phyloP scores from a whole-genome alignment of 805 yeast species.

The Lachancea quebecensis region DNA sequence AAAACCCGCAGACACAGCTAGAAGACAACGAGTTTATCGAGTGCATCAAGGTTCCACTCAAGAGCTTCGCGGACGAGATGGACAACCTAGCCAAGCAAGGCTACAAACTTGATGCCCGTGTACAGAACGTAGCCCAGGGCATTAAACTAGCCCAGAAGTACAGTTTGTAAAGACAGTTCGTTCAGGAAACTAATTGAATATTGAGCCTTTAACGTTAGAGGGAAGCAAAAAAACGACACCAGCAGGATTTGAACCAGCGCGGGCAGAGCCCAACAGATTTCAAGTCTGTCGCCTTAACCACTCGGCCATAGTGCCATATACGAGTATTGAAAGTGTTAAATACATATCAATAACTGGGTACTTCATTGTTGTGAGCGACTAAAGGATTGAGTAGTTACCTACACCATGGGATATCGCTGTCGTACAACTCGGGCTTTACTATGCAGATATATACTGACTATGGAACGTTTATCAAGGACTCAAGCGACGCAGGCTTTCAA shows the following conservation, averaged over 20 bases:
- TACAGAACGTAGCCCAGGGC: constrained; percentile 83
- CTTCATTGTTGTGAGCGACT: too few relatives aligned
- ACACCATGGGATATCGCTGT: too few relatives aligned
- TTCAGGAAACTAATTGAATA: too few relatives aligned
- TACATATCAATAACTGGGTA: not conserved
- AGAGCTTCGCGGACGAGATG: constrained; percentile 48
- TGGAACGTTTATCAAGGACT: not conserved
- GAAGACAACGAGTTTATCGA: constrained; percentile 94
- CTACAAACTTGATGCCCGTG: constrained; percentile 75
- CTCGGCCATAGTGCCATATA: constrained; percentile 39
- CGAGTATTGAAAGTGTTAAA: not conserved
- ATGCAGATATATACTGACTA: too few relatives aligned
- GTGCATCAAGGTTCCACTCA: constrained; percentile 67
- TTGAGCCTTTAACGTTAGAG: not conserved
- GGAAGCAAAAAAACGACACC: constrained; percentile 32
- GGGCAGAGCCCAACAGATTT: constrained; percentile 43
- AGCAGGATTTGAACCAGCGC: constrained; percentile 45
- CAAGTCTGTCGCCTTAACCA: constrained; percentile 45
- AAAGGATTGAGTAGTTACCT: too few relatives aligned
- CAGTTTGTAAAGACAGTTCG: constrained; percentile 7
- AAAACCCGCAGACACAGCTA: constrained; percentile 61
- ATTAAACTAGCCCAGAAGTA: constrained; percentile 47
- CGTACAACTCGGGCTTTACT: too few relatives aligned
- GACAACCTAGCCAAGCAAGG: constrained; percentile 53
- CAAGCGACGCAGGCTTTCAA: not conserved